phyloP scores from a whole-genome alignment of 2,329 filamentous ascomycete genomes.

The Colletotrichum spaethianum region DNA sequence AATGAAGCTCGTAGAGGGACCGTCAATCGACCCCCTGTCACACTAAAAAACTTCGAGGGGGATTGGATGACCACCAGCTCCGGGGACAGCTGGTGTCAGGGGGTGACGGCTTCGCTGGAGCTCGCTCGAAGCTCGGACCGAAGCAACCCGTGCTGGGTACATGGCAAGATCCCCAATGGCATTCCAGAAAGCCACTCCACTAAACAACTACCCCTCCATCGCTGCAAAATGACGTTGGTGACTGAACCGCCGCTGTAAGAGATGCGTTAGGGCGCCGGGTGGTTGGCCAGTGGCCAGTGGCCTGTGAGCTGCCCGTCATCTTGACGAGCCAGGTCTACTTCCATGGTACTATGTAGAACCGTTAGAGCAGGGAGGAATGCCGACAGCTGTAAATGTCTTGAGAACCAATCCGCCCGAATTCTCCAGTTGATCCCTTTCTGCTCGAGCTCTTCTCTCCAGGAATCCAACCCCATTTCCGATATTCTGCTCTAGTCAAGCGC shows the following conservation, averaged over 20 bases:
- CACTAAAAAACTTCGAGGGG: constrained; percentile 42
- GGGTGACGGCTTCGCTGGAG: constrained; percentile 9
- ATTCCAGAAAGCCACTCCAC: constrained; percentile 21
- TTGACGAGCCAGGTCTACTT: neutral
- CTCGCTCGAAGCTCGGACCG: constrained; percentile 29
- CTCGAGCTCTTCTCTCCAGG: neutral
- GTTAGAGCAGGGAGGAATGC: neutral
- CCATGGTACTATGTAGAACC: neutral
- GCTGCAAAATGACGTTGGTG: constrained; percentile 40
- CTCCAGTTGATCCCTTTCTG: neutral
- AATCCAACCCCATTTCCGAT: neutral
- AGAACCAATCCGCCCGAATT: neutral
- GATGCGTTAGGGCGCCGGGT: constrained; percentile 29
- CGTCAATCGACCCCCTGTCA: constrained; percentile 31
- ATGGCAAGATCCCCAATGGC: constrained; percentile 13
- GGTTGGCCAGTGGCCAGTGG: constrained; percentile 18
- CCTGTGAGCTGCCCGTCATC: constrained; percentile 11
- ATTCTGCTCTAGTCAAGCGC: neutral
- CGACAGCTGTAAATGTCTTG: neutral
- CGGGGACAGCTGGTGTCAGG: constrained; percentile 24
- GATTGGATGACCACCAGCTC: constrained; percentile 29
- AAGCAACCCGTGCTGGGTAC: constrained; percentile 17
- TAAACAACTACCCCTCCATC: constrained; percentile 32
- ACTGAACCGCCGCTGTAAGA: constrained; percentile 28
- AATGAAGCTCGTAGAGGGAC: constrained; percentile 35